phyloP scores from a whole-genome alignment of 306 rosid species.

The Inga leiocalycina region DNA sequence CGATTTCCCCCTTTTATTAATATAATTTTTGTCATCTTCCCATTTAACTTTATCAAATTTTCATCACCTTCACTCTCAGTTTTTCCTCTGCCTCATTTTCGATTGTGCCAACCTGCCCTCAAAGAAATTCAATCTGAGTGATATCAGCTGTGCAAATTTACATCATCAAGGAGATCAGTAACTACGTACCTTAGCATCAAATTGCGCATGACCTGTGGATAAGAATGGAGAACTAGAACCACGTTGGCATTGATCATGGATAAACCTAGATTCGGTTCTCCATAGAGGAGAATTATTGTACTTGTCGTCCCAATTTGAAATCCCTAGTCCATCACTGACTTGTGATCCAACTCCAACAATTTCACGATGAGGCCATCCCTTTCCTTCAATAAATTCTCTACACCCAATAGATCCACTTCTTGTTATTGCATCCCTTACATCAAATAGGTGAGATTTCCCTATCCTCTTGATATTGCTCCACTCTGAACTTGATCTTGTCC shows the following conservation, averaged over 20 bases:
- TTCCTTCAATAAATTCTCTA: constrained; percentile 36
- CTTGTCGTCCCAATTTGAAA: constrained; percentile 19
- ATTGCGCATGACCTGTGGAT: constrained; percentile 12
- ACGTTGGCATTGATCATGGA: constrained; percentile 35
- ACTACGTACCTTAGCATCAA: constrained; percentile 36
- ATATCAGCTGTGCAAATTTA: background rate
- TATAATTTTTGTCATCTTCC: background rate
- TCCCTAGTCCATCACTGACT: constrained; percentile 4
- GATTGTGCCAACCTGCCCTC: background rate
- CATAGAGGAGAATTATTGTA: constrained; percentile 29
- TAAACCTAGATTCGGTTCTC: constrained; percentile 29
- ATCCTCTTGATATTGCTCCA: constrained; percentile 30
- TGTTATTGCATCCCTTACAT: constrained; percentile 35
- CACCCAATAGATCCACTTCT: constrained; percentile 32
- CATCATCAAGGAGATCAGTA: background rate
- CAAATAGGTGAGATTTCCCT: constrained; percentile 36
- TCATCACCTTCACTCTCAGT: background rate
- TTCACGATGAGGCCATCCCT: constrained; percentile 40
- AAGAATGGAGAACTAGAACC: constrained; percentile 27
- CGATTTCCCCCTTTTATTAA: too few species aligned
- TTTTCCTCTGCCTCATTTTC: background rate
- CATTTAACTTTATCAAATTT: background rate
- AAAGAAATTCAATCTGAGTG: background rate
- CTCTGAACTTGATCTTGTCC: constrained; percentile 40
- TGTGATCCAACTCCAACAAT: constrained; percentile 25